A percentile compares a stretch with the other conserved stretches of the same genome.
phyloP scores from a whole-genome alignment of 495 filamentous ascomycete species.

The Chaetomium cochliodes region DNA sequence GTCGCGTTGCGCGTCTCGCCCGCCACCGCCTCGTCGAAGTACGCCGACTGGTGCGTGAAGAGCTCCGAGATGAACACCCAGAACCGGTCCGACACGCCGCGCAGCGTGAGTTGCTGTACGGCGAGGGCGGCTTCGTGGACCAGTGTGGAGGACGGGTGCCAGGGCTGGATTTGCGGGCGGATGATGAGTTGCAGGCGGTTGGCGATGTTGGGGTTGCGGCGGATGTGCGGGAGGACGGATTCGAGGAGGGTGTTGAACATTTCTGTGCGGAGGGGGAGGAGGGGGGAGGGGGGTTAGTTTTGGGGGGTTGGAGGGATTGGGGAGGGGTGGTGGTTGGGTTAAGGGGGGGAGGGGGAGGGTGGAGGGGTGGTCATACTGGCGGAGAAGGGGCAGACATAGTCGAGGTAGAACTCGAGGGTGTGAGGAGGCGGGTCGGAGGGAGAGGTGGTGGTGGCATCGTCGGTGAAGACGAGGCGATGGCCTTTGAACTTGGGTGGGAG shows the following conservation, averaged over 20 bases:
- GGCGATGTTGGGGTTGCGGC: conserved; percentile 55
- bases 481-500: conserved; percentile 75
- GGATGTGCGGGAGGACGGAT: conserved; percentile 60
- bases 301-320: no score
- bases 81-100: conserved; percentile 64
- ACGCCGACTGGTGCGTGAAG: conserved; percentile 67
- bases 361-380: conserved; percentile 28
- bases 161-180: conserved; percentile 90
- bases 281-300: not conserved
- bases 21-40: conserved; percentile 79
- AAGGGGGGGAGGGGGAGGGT: conserved; percentile 21
- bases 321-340: conserved; percentile 17
- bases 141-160: conserved; percentile 89
- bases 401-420: conserved; percentile 78
- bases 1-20: conserved; percentile 80
- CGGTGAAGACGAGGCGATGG: conserved; percentile 55
- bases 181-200: conserved; percentile 67
- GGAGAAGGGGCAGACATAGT: conserved; percentile 78
- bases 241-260: conserved; percentile 57
- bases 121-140: conserved; percentile 84
- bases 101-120: conserved; percentile 62
- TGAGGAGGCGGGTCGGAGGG: conserved; percentile 52
- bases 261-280: conserved; percentile 34
- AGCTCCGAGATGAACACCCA: conserved; percentile 72
- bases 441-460: conserved; percentile 18